Evolutionary conservation across 139 green algal species (phyloP), one percentile per base, ranked within the genome.

Genomic region (Micractinium sp.): DNA sequence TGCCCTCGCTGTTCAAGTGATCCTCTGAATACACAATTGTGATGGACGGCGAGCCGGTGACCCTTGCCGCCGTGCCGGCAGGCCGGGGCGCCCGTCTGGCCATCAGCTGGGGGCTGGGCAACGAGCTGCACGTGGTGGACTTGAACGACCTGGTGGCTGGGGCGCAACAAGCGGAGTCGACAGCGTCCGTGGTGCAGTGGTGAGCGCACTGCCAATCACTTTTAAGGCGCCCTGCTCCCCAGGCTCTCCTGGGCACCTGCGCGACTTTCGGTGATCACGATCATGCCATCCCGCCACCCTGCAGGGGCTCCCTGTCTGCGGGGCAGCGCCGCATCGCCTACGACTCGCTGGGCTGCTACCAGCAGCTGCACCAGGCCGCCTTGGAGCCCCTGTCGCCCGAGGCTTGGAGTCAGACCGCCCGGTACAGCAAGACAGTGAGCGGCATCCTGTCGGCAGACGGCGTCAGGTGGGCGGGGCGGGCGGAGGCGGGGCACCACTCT

Each of bases 61-160:
- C 81, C n/a, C 63, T 90, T 16, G 87, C 66, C 3, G 41, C 22
- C 1, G 85, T 93, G 61, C 89, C 89, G 15, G 81, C 85, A 31
- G 69, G 89, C 1, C 27, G 27, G 27, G 89, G 90, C 1, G 85
- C 85, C 7, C 88, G 90, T 2, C 85, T 95, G 31, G 76, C 91
- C 39, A 93, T 95, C 67, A 89, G 73, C 66, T 96, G 90, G 90
- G 92, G 93, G 16, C 77, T 83, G 14, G 94, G 94, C 33, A 93
- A 91, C 25, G 90, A 95, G 89, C 63, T 96, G 5, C 74, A 88
- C 22, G 47, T 80, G 12, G 77, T 67, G 19, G 86, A 86, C 92
- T 0, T 89, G 76, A 39, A 90, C 90, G 33, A 76, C 56, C n/a
- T 47, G 41, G 41, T 92, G 5, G 23, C 76, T 23, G 63, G 88